Evolutionary conservation across 2,329 filamentous ascomycete genomes (phyloP).

Genomic region (Colletotrichum orbiculare): DNA sequence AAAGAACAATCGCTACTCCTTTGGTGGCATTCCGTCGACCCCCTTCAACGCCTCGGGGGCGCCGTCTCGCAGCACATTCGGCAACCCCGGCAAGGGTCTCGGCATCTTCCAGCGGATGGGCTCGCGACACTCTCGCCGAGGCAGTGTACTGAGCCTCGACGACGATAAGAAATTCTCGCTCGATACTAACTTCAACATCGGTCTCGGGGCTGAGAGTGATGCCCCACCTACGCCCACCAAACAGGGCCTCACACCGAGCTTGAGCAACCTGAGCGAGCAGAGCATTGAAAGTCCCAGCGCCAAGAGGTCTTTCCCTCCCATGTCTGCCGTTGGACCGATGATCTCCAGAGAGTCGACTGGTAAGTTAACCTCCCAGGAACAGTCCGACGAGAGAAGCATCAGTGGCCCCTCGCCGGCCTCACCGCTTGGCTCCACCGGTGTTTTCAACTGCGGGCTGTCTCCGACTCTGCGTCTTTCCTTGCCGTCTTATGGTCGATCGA

Average conservation of each 20-base stretch:
- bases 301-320: constrained; percentile 55
- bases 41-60: constrained; percentile 75
- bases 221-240: constrained; percentile 96
- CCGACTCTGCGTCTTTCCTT: constrained; percentile 48
- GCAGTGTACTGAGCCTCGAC: constrained; percentile 84
- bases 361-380: constrained; percentile 53
- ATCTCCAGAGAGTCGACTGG: constrained; percentile 53
- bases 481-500: constrained; percentile 51
- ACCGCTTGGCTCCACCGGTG: constrained; percentile 43
- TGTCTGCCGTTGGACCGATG: constrained; percentile 53
- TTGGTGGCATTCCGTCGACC: constrained; percentile 79
- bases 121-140: constrained; percentile 58
- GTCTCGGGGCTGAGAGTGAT: constrained; percentile 61
- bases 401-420: constrained; percentile 7
- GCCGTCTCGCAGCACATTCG: constrained; percentile 60
- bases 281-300: constrained; percentile 60
- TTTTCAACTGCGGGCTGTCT: constrained; percentile 46
- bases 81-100: constrained; percentile 68
- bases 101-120: constrained; percentile 73
- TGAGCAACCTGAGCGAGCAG: constrained; percentile 50
- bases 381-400: constrained; percentile 9
- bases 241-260: constrained; percentile 60
- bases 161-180: constrained; percentile 74
- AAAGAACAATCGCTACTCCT: constrained; percentile 76
- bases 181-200: constrained; percentile 55